Percentiles rank a stretch among this genome's conserved stretches.
These are phyloP conservation scores for Phialemonium atrogriseum DNA, from an alignment of 2,329 filamentous ascomycete genomes.

Conservation along the genomic window DNA sequence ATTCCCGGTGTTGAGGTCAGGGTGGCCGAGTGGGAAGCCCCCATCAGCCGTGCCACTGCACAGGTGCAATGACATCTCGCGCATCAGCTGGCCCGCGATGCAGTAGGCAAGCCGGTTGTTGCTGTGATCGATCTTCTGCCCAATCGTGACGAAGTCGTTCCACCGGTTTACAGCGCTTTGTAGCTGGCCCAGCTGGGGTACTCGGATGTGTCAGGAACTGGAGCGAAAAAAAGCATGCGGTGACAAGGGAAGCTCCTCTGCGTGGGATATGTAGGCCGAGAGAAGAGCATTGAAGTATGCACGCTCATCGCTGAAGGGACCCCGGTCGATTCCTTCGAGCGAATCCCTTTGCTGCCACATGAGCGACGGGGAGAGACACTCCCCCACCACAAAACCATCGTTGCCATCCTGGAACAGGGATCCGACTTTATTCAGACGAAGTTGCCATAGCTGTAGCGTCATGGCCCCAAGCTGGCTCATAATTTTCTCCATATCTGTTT, in stretches of 20 bases:
- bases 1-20: constrained; percentile 16
- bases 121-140: constrained; percentile 15
- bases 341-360: constrained; percentile 15
- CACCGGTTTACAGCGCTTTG: no score
- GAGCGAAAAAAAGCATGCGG: constrained; percentile 20
- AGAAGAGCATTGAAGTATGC: constrained; percentile 17
- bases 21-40: constrained; percentile 12
- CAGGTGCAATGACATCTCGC: constrained; percentile 16
- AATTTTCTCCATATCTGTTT: no score
- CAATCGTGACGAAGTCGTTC: no score
- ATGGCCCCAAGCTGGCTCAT: no score
- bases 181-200: constrained; percentile 14
- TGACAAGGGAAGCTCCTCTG: constrained; percentile 15
- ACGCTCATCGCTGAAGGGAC: constrained; percentile 16
- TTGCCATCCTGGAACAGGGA: no score
- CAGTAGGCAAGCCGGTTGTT: constrained; percentile 16
- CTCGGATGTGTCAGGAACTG: constrained; percentile 14
- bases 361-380: constrained; percentile 14
- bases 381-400: no score
- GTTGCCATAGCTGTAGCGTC: no score
- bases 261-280: constrained; percentile 14
- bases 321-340: constrained; percentile 15
- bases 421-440: no score
- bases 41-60: constrained; percentile 3
- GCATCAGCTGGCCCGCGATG: constrained; percentile 13